Evolutionary conservation across 2,329 filamentous ascomycete species (phyloP), one percentile per base, ranked within the genome.

Genomic region (Botrytis medusae): DNA sequence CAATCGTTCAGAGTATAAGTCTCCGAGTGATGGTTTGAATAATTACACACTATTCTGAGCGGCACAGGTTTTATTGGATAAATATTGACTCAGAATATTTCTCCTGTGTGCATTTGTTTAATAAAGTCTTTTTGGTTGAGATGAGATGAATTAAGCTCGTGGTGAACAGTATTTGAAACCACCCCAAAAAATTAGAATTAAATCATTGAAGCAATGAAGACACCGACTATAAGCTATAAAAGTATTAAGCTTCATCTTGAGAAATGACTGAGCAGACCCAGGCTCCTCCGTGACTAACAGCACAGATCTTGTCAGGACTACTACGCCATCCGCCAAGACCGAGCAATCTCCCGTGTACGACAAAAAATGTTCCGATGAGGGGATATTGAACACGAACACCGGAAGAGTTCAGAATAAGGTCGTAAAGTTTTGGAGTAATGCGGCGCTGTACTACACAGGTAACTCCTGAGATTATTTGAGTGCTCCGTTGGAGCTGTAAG

Each of bases 271-370:
- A 51, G 44, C 44, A 37, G 9, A 67, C 1, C 64, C 64, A 67
- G 7, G 64, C 25, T 51, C 64, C 64, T n/a, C 64, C 64, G 37
- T 51, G 29, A 48, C 64, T 51, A 4, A 67, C 10, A 25, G 64
- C 64, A 51, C 64, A 67, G 25, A 67, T 37, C 22, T 67, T 67
- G 44, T 67, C 64, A 32, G 16, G n/a, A 22, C 64, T 67, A n/a
- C 64, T 67, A 12, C 64, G 64, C 64, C 64, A 67, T n/a, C 1
- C 20, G 3, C 64, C 64, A 20, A 67, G 20, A 6, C 64, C 64
- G 22, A 67, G 64, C 29, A 51, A 67, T 67, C 7, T 67, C 10
- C 64, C 64, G 48, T 67, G 44, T 34, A 67, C 20, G 44, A 51
- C 64, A 29, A 67, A 48, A 37, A 18, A 67, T 25, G 64, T 67